Percentiles rank a stretch among this genome's conserved stretches.
phyloP scores from a whole-genome alignment of 768 basidiomycete genomes.

The Asterophora parasitica region DNA sequence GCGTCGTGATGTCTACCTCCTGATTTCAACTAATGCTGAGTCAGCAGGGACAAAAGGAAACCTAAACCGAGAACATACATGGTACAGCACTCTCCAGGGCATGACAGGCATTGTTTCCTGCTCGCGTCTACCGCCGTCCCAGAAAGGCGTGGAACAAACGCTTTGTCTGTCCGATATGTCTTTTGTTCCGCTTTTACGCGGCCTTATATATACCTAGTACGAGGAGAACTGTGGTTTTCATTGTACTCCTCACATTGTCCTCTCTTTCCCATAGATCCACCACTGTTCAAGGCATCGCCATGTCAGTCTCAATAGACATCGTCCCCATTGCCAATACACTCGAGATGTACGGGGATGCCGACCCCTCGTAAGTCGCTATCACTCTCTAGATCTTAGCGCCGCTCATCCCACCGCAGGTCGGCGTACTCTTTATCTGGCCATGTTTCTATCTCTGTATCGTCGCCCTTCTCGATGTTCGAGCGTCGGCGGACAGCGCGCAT shows the following conservation, averaged over 20 bases:
- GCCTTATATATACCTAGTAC: constrained; percentile 17
- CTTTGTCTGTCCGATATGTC: constrained; percentile 16
- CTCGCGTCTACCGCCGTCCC: background rate
- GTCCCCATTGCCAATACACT: constrained; percentile 51
- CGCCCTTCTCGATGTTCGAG: constrained; percentile 54
- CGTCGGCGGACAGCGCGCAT: constrained; percentile 45
- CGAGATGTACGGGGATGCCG: constrained; percentile 68
- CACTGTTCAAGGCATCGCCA: constrained; percentile 26
- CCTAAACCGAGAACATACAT: constrained; percentile 15
- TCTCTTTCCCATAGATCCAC: constrained; percentile 12
- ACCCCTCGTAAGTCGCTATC: constrained; percentile 47
- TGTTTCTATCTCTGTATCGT: constrained; percentile 58
- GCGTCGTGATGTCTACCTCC: background rate
- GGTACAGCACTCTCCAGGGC: background rate
- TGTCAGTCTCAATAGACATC: constrained; percentile 67
- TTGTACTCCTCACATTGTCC: constrained; percentile 17
- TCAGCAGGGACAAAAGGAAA: constrained; percentile 22
- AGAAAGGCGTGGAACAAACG: constrained; percentile 3
- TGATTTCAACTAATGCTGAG: constrained; percentile 7
- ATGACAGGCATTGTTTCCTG: constrained; percentile 6
- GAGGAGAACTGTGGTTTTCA: constrained; percentile 15
- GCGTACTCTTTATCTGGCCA: constrained; percentile 87
- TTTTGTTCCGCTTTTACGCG: constrained; percentile 17
- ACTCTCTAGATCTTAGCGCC: background rate
- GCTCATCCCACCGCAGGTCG: constrained; percentile 43